Conservation (phyloP, 148 eudicot genomes). For the Camellia lanceoleosa region DNA sequence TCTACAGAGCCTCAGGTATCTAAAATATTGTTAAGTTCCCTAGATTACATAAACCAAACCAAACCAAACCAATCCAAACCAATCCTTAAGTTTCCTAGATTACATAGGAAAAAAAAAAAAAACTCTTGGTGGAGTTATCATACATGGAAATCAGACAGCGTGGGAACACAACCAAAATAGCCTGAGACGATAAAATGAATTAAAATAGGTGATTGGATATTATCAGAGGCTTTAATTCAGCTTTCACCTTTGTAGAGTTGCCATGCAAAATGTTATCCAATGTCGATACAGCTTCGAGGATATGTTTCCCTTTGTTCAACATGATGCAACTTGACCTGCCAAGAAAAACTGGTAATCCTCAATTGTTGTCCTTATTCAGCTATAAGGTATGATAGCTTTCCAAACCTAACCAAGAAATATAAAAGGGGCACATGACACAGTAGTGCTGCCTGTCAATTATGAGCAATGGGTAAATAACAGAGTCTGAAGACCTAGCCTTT, state of each 20-base stretch:
- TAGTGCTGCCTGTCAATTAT: not conserved
- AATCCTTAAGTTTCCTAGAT: no score
- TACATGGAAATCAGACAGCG: not conserved
- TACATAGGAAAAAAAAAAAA: not conserved
- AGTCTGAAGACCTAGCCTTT: not conserved
- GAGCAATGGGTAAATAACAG: not conserved
- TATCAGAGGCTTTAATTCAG: slow-evolving; percentile 34
- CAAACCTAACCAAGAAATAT: not conserved
- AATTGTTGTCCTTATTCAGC: not conserved
- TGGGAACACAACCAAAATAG: not conserved
- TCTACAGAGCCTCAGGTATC: no score
- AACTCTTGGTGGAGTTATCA: not conserved
- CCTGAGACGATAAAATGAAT: slow-evolving; percentile 11
- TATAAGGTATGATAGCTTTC: not conserved
- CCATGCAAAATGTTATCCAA: slow-evolving; percentile 31
- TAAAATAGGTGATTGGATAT: slow-evolving; percentile 28
- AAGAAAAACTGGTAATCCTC: not conserved
- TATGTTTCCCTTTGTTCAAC: slow-evolving; percentile 50
- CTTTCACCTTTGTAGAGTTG: slow-evolving; percentile 25
- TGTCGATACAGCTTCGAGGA: slow-evolving; percentile 40
- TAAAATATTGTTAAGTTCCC: no score
- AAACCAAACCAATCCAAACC: no score
- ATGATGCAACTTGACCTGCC: slow-evolving; percentile 48
- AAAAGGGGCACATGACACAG: not conserved
- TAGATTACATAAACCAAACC: no score